phyloP scores from a whole-genome alignment of 306 rosid genomes.

The Arachis hypogaea region DNA sequence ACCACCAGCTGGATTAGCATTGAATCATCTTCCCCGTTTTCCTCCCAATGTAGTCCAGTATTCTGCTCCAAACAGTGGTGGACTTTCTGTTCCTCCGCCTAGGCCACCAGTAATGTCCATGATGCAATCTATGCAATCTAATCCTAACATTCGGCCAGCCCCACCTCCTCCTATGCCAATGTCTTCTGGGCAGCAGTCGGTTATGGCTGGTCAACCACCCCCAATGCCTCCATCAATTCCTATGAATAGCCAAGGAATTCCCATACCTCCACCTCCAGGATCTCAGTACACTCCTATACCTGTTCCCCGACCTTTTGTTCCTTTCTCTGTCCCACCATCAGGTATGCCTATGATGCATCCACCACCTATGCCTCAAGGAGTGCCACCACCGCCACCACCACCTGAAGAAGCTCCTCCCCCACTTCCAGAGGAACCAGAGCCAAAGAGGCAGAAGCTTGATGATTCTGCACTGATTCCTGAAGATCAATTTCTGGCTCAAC shows the following conservation, averaged over 20 bases:
- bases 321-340: conserved; percentile 61
- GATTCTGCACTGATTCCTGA: conserved; percentile 85
- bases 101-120: conserved; percentile 66
- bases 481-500: conserved; percentile 89
- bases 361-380: conserved; percentile 83
- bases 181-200: conserved; percentile 69
- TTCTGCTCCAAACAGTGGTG: conserved; percentile 60
- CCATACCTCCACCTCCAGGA: conserved; percentile 91
- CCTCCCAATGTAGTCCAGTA: conserved; percentile 64
- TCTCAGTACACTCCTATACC: conserved; percentile 70
- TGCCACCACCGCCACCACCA: conserved; percentile 89
- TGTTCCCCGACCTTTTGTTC: conserved; percentile 62
- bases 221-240: conserved; percentile 65
- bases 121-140: conserved; percentile 63
- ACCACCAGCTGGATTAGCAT: conserved; percentile 86
- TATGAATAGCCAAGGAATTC: conserved; percentile 58
- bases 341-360: conserved; percentile 83
- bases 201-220: conserved; percentile 61
- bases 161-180: conserved; percentile 68
- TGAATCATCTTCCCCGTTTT: conserved; percentile 87
- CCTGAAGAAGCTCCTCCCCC: conserved; percentile 99
- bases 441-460: conserved; percentile 87
- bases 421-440: conserved; percentile 94
- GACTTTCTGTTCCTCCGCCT: conserved; percentile 63
- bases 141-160: conserved; percentile 51